phyloP scores from a whole-genome alignment of 768 basidiomycete species.

The Suillus weaverae region DNA sequence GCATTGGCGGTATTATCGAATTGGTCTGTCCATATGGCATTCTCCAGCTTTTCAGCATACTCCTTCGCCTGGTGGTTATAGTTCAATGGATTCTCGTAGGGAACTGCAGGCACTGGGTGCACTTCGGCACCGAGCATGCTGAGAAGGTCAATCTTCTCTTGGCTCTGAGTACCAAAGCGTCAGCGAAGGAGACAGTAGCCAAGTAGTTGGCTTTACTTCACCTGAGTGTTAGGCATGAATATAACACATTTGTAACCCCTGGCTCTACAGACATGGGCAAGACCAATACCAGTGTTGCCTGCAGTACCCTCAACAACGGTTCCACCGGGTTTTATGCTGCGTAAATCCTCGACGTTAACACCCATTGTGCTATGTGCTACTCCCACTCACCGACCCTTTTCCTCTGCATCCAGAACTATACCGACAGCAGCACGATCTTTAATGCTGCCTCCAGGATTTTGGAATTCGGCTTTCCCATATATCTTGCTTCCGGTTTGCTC shows the following conservation, averaged over 20 bases:
- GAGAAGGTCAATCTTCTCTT: constrained; percentile 97
- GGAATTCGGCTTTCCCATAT: constrained; percentile 96
- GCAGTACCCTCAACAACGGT: constrained; percentile 98
- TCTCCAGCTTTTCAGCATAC: constrained; percentile 68
- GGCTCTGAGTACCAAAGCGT: constrained; percentile 54
- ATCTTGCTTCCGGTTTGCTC: constrained; percentile 82
- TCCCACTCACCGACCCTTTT: constrained; percentile 68
- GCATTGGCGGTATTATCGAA: constrained; percentile 97
- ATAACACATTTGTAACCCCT: constrained; percentile 97
- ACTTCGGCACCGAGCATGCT: constrained; percentile 98
- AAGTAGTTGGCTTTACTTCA: constrained; percentile 34
- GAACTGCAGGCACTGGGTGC: constrained; percentile 92
- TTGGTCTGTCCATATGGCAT: constrained; percentile 96
- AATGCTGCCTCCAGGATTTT: constrained; percentile 96
- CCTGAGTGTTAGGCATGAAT: constrained; percentile 97
- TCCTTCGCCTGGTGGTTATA: constrained; percentile 98
- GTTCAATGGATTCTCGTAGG: constrained; percentile 92
- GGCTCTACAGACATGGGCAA: constrained; percentile 92
- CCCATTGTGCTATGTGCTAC: background rate
- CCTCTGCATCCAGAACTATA: constrained; percentile 83
- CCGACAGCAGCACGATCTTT: constrained; percentile 97
- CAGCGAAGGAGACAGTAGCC: background rate
- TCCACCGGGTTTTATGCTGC: constrained; percentile 85
- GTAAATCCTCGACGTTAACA: background rate
- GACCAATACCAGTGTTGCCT: constrained; percentile 96